Base-by-base conservation (phyloP, 1,284 basidiomycete genomes). In the Boletellus deceptivus region DNA sequence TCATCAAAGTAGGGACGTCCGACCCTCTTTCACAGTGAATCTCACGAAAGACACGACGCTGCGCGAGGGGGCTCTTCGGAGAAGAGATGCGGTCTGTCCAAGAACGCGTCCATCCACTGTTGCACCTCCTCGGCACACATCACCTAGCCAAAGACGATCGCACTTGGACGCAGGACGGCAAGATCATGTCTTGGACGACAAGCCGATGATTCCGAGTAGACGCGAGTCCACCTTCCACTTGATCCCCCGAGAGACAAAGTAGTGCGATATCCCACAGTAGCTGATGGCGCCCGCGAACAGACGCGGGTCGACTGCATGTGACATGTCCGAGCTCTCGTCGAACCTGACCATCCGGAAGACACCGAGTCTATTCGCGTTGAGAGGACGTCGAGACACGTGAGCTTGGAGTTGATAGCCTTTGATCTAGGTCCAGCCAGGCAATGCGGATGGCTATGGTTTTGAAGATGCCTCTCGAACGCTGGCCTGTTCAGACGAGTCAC, bases 51-150 rank as follows among this genome's bases (percentile, higher is more conserved):
- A 49, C 47, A 17, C 37, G 50, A 5, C 60, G 16, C 35, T 48
- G 55, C 16, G 43, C 47, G 10, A 63, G 37, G 17, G 64, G 11
- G 20, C 3, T 53, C 46, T 11, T 55, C 49, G n/a, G 64, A 64
- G 6, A 67, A 59, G 6, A 34, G 36, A 20, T 54, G 46, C 1
- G 45, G 50, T 3, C 50, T 53, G n/a, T 52, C n/a, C 17, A 55
- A 16, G n/a, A 64, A 49, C 0, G 37, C 43, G 5, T 5, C 3
- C 13, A 27, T 34, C 3, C 31, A 50, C 17, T 6, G 33, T 17
- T 38, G 48, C 0, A 36, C 59, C 3, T 55, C 59, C 11, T 62
- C 49, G 22, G 41, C 42, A 18, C 29, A 43, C 2, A 39, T 17
- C 7, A 63, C 49, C 2, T 29, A 17, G 17, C 31, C 50, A 37